Base-by-base conservation (phyloP, 2,329 filamentous ascomycete genomes). In the Epichloe baconii region DNA sequence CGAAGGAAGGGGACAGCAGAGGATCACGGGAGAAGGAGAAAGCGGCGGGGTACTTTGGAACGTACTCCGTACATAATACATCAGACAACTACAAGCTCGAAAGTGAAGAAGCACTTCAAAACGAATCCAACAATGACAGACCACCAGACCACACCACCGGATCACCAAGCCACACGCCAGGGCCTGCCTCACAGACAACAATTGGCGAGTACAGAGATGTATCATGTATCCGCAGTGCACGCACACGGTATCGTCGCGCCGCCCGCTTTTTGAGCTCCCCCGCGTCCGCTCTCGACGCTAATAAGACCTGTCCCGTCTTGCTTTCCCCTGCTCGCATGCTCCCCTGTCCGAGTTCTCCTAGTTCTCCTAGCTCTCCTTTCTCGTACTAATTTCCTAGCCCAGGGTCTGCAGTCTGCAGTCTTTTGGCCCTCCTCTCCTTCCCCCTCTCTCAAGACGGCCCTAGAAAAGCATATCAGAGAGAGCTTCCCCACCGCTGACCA, bases 401-500 rank as follows among this genome's bases (percentile, higher is more conserved):
- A 44, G 40, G 26, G 23, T 26, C 23, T 26, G 23, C 23, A 26
- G 45, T 47, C 44, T 36, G 49, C 49, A 23, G 31, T 40, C 37
- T 23, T 26, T 34, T 21, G 44, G 36, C 42, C 31, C 38, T 6
- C 0, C 46, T 26, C 38, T 6, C 1, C 46, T 26, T 1, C 42
- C 38, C 31, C 41, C 37, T 31, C 44, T 38, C 44, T 47, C 44
- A 11, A 14, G 35, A 48, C 40, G 43, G 31, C 21, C 31, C 47
- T 44, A 38, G 47, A 52, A 53, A 48, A 50, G 51, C 51, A 53
- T 50, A 53, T 53, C 51, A 53, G 47, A 53, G 31, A 41, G 48
- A 38, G 40, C 44, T 26, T 53, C 35, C 44, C 51, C 51, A 42
- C 47, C 44, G 43, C 23, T 45, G 34, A 10, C 43, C 51, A 52